phyloP scores from a whole-genome alignment of 768 basidiomycete species.

The Boletus sensibilis region DNA sequence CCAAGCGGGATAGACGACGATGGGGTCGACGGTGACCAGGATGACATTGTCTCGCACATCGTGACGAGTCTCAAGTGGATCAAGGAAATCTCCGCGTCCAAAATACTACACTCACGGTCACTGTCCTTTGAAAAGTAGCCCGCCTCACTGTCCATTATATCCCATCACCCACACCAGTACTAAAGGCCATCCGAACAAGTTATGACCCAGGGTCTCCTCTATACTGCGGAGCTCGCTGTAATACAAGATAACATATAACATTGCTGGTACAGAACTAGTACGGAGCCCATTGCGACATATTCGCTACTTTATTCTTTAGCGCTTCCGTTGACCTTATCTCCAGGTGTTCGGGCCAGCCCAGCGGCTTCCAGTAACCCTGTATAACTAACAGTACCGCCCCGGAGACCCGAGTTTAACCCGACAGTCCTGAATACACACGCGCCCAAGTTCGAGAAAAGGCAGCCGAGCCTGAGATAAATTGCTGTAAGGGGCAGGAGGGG shows the following conservation, averaged over 20 bases:
- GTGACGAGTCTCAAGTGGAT: not conserved
- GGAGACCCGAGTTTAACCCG: conserved; percentile 23
- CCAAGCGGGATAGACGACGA: conserved; percentile 28
- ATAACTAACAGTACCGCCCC: conserved; percentile 14
- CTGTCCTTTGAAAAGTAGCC: too few relatives aligned
- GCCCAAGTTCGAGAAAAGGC: conserved; percentile 23
- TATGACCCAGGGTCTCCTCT: not conserved
- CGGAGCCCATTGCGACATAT: not conserved
- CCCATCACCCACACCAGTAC: too few relatives aligned
- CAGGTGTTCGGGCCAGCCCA: conserved; percentile 7
- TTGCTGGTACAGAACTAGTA: not conserved
- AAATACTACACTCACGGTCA: not conserved
- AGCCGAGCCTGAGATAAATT: conserved; percentile 19
- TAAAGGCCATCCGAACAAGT: not conserved
- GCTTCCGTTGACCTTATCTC: conserved; percentile 9
- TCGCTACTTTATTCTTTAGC: conserved; percentile 9
- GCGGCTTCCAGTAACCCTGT: conserved; percentile 23
- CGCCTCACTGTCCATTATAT: too few relatives aligned
- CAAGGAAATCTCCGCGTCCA: not conserved
- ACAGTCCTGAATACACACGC: conserved; percentile 21
- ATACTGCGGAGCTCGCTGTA: not conserved
- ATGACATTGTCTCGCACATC: conserved; percentile 19
- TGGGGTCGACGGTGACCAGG: conserved; percentile 32
- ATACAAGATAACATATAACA: not conserved
- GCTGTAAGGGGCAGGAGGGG: conserved; percentile 19